Base-by-base conservation (phyloP, 306 rosid genomes). In the Trifolium dubium region DNA sequence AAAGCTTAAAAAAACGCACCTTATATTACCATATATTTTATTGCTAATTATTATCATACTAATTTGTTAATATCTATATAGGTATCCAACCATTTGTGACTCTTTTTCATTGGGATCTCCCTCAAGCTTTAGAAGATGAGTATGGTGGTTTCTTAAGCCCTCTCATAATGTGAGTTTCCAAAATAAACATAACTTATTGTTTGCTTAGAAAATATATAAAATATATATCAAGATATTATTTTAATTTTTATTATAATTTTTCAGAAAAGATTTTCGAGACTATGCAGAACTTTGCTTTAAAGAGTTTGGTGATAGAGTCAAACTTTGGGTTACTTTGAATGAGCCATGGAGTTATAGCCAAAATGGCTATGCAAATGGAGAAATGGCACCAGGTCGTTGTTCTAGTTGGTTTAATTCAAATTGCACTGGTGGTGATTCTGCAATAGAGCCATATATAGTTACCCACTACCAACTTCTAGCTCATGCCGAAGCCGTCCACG, bases 341-440 rank as follows among this genome's bases (percentile, higher is more conserved):
- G 54, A 49, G 15, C 54, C 54, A 2, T 49, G 54, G 54, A 49
- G 54, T n/a, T 49, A 49, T 3, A 49, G 54, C 5, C 54, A 49
- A 49, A n/a, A 49, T 5, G 54, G 54, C 19, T 49, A 49, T n/a
- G 54, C 54, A 5, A n/a, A 49, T 49, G 54, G 54, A 0, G 8
- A 6, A n/a, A 49, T 49, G 54, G 54, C 54, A 5, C 54, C 54
- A 49, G 54, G 54, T 49, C 54, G 54, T 49, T 49, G 54, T n/a
- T 49, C 54, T 49, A n/a, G 8, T 5, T 49, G 54, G 54, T n/a
- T n/a, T 8, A 49, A 49, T 49, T 9, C 54, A 49, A 49, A 49
- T 49, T 49, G 54, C 1, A 49, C 54, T 3, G 54, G 54, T 49
- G 54, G 54, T 14, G 9, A 49, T 49, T 49, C 54, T 49, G 54